A percentile compares a stretch with the other conserved stretches of the same genome.
Evolutionary conservation across 331 rosid species (phyloP).

Genomic region (Pyracantha coccinea): DNA sequence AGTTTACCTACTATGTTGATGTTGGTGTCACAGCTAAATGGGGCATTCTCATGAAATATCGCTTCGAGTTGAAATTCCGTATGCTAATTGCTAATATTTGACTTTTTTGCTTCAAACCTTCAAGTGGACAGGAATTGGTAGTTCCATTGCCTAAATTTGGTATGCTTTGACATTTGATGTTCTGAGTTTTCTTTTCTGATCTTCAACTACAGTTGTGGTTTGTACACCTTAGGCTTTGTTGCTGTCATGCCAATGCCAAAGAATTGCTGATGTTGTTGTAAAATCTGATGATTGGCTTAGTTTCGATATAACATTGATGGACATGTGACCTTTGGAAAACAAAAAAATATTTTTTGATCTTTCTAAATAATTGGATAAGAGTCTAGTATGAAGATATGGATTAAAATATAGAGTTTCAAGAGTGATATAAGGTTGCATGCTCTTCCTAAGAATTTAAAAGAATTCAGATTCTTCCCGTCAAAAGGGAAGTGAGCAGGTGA

Average conservation of each 20-base stretch:
- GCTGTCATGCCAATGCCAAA: slow-evolving; percentile 28
- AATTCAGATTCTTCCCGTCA: slow-evolving; percentile 52
- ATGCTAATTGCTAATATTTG: slow-evolving; percentile 16
- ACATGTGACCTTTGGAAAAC: slow-evolving; percentile 16
- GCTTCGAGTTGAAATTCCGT: slow-evolving; percentile 14
- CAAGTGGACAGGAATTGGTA: slow-evolving; percentile 28
- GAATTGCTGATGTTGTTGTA: slow-evolving; percentile 18
- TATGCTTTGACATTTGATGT: slow-evolving; percentile 16
- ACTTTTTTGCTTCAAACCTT: slow-evolving; percentile 19
- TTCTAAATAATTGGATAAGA: slow-evolving; percentile 8
- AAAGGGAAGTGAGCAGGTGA: slow-evolving; percentile 88
- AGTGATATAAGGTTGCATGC: slow-evolving; percentile 27
- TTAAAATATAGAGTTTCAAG: slow-evolving; percentile 16
- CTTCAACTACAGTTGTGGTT: slow-evolving; percentile 23
- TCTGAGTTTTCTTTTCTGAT: slow-evolving; percentile 28
- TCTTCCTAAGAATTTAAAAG: slow-evolving; percentile 34
- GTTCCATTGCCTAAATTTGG: slow-evolving; percentile 21
- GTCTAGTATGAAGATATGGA: slow-evolving; percentile 8
- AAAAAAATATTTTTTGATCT: not conserved
- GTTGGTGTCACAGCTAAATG: slow-evolving; percentile 11
- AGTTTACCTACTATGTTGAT: slow-evolving; percentile 10
- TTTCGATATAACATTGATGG: slow-evolving; percentile 16
- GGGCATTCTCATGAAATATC: slow-evolving; percentile 15
- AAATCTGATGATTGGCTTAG: slow-evolving; percentile 17
- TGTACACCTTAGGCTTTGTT: slow-evolving; percentile 13